Evolutionary conservation across 2,329 filamentous ascomycete genomes (phyloP).

Genomic region (Pleurostoma richardsiae): DNA sequence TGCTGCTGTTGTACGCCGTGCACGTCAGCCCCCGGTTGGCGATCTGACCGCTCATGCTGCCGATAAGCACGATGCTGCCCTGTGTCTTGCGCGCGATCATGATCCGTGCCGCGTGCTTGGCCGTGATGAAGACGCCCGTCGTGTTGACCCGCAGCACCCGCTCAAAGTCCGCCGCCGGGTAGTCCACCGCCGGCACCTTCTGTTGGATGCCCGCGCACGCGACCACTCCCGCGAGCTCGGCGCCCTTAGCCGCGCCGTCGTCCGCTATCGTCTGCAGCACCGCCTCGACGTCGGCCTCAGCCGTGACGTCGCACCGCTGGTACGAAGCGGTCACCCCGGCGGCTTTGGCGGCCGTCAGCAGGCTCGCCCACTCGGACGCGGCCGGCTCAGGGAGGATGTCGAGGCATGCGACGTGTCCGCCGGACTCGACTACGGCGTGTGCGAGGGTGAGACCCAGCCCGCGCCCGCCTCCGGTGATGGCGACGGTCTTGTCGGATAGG

Average conservation of each 20-base stretch:
- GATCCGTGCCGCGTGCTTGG: conserved; percentile 62
- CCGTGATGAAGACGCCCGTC: conserved; percentile 65
- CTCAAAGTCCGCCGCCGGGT: conserved; percentile 53
- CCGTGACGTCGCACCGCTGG: conserved; percentile 39
- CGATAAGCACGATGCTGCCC: conserved; percentile 61
- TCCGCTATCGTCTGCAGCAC: conserved; percentile 29
- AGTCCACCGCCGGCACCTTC: conserved; percentile 38
- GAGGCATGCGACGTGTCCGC: conserved; percentile 42
- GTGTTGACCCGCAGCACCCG: conserved; percentile 67
- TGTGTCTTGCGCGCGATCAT: conserved; percentile 37
- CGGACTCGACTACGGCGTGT: conserved; percentile 40
- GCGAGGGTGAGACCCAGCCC: conserved; percentile 46
- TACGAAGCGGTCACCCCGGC: conserved; percentile 30
- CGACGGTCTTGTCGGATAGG: conserved; percentile 21
- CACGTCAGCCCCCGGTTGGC: conserved; percentile 73
- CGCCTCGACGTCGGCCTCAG: conserved; percentile 30
- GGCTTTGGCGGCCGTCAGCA: conserved; percentile 33
- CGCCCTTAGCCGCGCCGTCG: conserved; percentile 21
- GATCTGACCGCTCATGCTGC: conserved; percentile 62
- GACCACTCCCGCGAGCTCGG: conserved; percentile 28
- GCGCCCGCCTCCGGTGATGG: conserved; percentile 45
- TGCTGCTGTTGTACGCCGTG: conserved; percentile 66
- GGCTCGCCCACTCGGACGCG: conserved; percentile 30
- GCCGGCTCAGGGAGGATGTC: conserved; percentile 30
- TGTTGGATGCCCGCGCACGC: conserved; percentile 46